phyloP scores from a whole-genome alignment of 805 yeast genomes.

The Metschnikowia koreensis region DNA sequence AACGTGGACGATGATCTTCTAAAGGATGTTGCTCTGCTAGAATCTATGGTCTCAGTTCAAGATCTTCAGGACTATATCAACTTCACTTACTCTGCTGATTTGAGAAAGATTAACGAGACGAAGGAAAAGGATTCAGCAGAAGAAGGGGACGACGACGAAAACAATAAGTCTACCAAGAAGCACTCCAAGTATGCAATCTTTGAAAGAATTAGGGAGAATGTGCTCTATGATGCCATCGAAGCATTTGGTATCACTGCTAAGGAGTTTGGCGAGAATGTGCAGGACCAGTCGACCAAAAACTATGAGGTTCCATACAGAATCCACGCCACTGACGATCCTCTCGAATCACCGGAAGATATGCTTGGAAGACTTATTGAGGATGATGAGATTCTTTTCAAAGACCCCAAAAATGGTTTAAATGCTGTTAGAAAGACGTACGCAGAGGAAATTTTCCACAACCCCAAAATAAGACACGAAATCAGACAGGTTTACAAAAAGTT shows the following conservation, averaged over 20 bases:
- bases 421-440: conserved; percentile 76
- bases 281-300: conserved; percentile 51
- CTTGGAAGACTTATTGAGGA: conserved; percentile 47
- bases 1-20: conserved; percentile 55
- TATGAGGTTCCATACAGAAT: conserved; percentile 51
- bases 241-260: conserved; percentile 77
- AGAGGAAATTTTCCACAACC: conserved; percentile 77
- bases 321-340: conserved; percentile 69
- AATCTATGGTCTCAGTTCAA: conserved; percentile 74
- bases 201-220: conserved; percentile 66
- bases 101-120: conserved; percentile 44
- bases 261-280: conserved; percentile 79
- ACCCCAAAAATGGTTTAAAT: conserved; percentile 59
- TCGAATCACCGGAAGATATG: conserved; percentile 57
- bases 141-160: conserved; percentile 22
- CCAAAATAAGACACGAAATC: conserved; percentile 70
- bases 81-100: conserved; percentile 62
- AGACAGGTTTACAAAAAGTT: conserved; percentile 60
- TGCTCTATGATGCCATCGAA: conserved; percentile 61
- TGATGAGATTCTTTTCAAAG: conserved; percentile 52
- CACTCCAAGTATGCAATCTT: conserved; percentile 61
- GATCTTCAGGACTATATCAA: conserved; percentile 82
- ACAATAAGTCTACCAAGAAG: conserved; percentile 35
- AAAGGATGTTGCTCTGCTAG: conserved; percentile 55
- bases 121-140: conserved; percentile 24